These are phyloP conservation scores for Pichia cephalocereana DNA, from an alignment of 805 yeast species.

Conservation along the genomic window DNA sequence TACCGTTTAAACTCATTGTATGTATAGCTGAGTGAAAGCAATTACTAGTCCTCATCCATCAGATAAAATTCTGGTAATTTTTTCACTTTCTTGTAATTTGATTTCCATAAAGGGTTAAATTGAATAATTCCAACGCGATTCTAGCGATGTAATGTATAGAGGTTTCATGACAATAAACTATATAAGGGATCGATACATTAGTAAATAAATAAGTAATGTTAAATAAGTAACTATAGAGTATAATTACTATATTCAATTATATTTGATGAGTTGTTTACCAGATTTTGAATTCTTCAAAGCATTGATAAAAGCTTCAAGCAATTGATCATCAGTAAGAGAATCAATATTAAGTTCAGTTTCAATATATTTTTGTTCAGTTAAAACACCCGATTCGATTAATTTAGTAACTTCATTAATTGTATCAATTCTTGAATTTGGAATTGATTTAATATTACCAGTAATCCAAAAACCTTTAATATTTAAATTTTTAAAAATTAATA, in stretches of 20 bases:
- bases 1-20: no score
- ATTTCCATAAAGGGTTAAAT: no score
- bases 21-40: no score
- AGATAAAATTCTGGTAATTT: no score
- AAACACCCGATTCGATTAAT: slow-evolving; percentile 48
- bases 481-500: slow-evolving; percentile 83
- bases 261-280: slow-evolving; percentile 37
- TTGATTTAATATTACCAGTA: slow-evolving; percentile 49
- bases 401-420: slow-evolving; percentile 48
- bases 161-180: no score
- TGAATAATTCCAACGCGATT: no score
- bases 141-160: no score
- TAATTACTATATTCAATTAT: slow-evolving; percentile 7
- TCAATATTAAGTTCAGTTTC: slow-evolving; percentile 28
- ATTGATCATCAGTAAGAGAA: slow-evolving; percentile 31
- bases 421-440: slow-evolving; percentile 51
- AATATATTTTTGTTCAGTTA: slow-evolving; percentile 38
- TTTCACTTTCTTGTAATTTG: no score
- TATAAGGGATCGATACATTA: no score
- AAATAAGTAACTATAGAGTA: no score
- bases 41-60: no score
- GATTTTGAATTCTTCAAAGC: slow-evolving; percentile 33
- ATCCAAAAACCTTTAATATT: slow-evolving; percentile 92
- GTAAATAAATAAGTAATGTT: no score
- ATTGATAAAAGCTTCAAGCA: slow-evolving; percentile 32